phyloP scores from a whole-genome alignment of 2,329 filamentous ascomycete genomes.

The Penicillium brevicompactum region DNA sequence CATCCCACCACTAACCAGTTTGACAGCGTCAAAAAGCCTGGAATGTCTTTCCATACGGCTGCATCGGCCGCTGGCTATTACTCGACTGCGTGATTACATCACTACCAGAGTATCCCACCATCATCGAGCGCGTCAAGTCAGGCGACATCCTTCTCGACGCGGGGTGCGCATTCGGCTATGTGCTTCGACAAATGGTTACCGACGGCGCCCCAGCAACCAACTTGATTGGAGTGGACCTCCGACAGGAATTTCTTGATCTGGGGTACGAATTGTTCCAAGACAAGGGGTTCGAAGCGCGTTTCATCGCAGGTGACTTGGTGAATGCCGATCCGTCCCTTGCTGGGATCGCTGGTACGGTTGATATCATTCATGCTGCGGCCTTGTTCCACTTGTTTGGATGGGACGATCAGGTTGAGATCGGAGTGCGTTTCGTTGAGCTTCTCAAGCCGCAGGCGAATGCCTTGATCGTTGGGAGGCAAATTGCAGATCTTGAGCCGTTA shows the following conservation, averaged over 20 bases:
- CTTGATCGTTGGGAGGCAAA: not conserved
- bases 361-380: not conserved
- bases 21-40: not conserved
- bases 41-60: not conserved
- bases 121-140: conserved; percentile 14
- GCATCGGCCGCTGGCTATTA: not conserved
- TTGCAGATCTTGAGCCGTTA: not conserved
- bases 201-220: not conserved
- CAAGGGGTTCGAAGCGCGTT: not conserved
- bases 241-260: not conserved
- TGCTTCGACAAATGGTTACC: conserved; percentile 9
- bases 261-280: not conserved
- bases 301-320: not conserved
- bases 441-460: not conserved
- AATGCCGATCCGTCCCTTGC: not conserved
- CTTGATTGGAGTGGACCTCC: not conserved
- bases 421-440: not conserved
- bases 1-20: not conserved
- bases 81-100: not conserved
- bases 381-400: not conserved
- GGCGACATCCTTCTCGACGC: conserved; percentile 16
- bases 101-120: conserved; percentile 8
- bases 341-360: not conserved
- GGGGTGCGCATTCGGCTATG: conserved; percentile 18
- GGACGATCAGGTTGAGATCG: not conserved